Evolutionary conservation across 2,329 filamentous ascomycete species (phyloP).

Genomic region (Fusarium decemcellulare): DNA sequence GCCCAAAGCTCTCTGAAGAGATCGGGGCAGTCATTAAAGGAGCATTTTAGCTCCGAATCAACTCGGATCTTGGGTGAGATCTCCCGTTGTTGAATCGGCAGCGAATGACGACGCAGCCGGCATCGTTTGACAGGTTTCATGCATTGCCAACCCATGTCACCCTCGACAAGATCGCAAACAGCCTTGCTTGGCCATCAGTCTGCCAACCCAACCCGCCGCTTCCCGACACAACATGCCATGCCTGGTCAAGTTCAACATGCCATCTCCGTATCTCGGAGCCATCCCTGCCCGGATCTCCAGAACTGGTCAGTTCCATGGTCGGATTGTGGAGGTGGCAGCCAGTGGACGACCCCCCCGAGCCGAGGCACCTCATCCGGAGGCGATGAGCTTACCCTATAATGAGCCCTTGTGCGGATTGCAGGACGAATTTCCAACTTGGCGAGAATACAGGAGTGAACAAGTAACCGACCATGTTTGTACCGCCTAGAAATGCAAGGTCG

Average conservation of each 20-base stretch:
- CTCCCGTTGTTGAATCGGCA: conserved; percentile 1
- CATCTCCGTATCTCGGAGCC: conserved; percentile 12
- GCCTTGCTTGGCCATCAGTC: too few relatives aligned
- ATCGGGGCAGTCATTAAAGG: not conserved
- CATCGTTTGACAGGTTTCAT: not conserved
- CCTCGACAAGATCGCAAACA: not conserved
- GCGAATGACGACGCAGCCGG: not conserved
- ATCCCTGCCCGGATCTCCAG: conserved; percentile 5
- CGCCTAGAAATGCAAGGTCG: too few relatives aligned
- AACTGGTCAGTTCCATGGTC: not conserved
- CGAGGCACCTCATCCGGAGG: conserved; percentile 1
- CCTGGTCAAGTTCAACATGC: not conserved
- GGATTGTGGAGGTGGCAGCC: conserved; percentile 9
- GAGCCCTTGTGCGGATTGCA: not conserved
- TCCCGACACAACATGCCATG: too few relatives aligned
- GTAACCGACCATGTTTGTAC: too few relatives aligned
- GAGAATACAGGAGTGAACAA: too few relatives aligned
- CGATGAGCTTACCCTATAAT: conserved; percentile 21
- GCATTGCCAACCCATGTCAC: not conserved
- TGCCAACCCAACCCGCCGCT: too few relatives aligned
- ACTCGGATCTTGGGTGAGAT: conserved; percentile 15
- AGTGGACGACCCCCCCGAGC: not conserved
- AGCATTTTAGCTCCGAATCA: conserved; percentile 18
- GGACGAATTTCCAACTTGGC: too few relatives aligned
- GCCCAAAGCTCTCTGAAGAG: not conserved